A percentile compares a stretch with the other conserved stretches of the same genome.
Evolutionary conservation across 306 rosid genomes (phyloP).

Genomic region (Cyclanthera cordifolia): DNA sequence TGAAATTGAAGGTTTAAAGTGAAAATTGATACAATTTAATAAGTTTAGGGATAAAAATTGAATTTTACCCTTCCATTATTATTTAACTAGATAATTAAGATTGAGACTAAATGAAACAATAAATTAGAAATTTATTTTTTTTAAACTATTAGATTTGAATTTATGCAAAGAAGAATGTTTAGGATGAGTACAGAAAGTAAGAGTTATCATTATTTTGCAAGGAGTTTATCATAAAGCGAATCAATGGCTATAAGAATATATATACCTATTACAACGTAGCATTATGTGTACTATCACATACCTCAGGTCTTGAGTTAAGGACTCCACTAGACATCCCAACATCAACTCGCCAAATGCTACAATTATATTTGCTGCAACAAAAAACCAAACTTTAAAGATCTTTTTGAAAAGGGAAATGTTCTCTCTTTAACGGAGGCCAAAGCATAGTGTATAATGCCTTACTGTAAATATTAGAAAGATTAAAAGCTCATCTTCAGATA

Average conservation of each 20-base stretch:
- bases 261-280: background rate
- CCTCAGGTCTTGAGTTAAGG: conserved; percentile 90
- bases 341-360: conserved; percentile 94
- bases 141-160: too few relatives aligned
- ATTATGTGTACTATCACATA: conserved; percentile 19
- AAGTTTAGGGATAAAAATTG: too few relatives aligned
- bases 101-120: background rate
- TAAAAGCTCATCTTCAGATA: background rate
- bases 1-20: too few relatives aligned
- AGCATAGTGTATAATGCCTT: background rate
- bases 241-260: background rate
- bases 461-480: background rate
- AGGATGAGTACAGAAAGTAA: background rate
- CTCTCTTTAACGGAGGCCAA: background rate
- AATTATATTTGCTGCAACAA: conserved; percentile 59
- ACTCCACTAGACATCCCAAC: conserved; percentile 99
- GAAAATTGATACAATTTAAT: too few relatives aligned
- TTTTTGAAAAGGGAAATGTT: background rate
- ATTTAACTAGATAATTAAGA: background rate
- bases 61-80: background rate
- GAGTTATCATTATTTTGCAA: background rate
- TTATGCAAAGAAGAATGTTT: background rate
- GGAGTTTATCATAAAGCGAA: background rate
- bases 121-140: too few relatives aligned
- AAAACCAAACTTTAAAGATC: conserved; percentile 2